Base-by-base conservation (phyloP, 305 asterid genomes). In the Fraxinus nigra region DNA sequence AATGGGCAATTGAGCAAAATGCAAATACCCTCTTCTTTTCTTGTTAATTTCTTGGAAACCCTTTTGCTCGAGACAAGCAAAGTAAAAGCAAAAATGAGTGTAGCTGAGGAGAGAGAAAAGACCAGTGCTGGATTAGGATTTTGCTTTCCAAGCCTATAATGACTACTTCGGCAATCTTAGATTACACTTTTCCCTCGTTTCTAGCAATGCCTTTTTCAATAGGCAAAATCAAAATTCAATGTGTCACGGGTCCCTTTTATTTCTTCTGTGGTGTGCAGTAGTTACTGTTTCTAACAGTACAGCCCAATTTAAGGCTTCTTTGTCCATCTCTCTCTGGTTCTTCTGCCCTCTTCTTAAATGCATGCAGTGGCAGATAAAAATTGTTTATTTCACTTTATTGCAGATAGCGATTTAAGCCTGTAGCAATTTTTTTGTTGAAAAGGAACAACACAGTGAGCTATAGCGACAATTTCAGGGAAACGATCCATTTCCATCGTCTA, bases 81-180 rank as follows among this genome's bases (percentile, higher is more conserved):
- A 43, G 54, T 18, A 16, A 34, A 34, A 40, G 34, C 63, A 40
- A 83, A 84, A 89, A 90, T 85, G 88, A 86, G 81, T 76, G 81
- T 75, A 79, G 81, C 56, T 37, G 43, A 38, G 78, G 76, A 72
- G 82, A 35, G 82, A 51, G 87, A 43, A 61, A 84, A 85, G 69
- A 78, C 81, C 82, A 81, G 78, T 80, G 85, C 82, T 83, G 88
- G 87, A 40, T 77, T 82, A 83, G 86, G 84, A 83, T 83, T 77
- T 86, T 85, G 87, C 87, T 89, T 90, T 91, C 81, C 70, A 86
- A 84, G 85, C 86, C 89, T 87, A 92, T 89, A 88, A 90, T 92
- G 85, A 91, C 84, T 84, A 77, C 89, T 83, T 74, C 79, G 73
- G 84, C 87, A 87, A 85, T 92, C 88, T 67, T 80, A 77, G 84